Conservation (phyloP, 768 basidiomycete species). For the Russula sp. region DNA sequence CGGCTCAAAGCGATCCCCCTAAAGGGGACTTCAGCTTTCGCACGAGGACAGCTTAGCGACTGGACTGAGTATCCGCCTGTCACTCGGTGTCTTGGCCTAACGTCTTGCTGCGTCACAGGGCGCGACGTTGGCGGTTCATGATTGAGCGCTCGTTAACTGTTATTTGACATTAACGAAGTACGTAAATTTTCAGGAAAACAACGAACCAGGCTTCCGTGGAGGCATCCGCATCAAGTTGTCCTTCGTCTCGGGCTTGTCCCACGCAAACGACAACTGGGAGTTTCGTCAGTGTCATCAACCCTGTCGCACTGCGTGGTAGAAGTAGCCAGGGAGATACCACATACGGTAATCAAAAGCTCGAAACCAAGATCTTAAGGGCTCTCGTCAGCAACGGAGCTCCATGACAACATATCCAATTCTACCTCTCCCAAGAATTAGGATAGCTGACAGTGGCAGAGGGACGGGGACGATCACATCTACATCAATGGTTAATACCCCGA, state of each 20-base stretch:
- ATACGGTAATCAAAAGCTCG: slow-evolving; percentile 58
- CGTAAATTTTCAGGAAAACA: background rate
- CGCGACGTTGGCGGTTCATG: slow-evolving; percentile 47
- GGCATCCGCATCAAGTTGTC: slow-evolving; percentile 63
- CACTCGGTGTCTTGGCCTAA: slow-evolving; percentile 49
- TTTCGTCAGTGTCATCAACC: slow-evolving; percentile 1
- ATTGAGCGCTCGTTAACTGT: slow-evolving; percentile 54
- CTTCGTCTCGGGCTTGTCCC: slow-evolving; percentile 61
- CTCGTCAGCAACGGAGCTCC: background rate
- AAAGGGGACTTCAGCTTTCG: slow-evolving; percentile 46
- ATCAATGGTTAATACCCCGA: background rate
- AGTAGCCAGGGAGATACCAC: slow-evolving; percentile 22
- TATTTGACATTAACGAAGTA: background rate
- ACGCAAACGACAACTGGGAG: slow-evolving; percentile 57
- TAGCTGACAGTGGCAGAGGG: slow-evolving; percentile 60
- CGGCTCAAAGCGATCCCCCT: slow-evolving; percentile 50
- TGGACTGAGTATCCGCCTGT: slow-evolving; percentile 39
- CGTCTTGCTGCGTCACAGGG: slow-evolving; percentile 51
- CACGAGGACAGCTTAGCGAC: slow-evolving; percentile 35
- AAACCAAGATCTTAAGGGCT: slow-evolving; percentile 55
- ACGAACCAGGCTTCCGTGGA: slow-evolving; percentile 57
- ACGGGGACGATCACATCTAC: slow-evolving; percentile 53
- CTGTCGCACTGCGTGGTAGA: background rate
- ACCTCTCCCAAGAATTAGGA: slow-evolving; percentile 68
- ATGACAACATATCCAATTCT: slow-evolving; percentile 17